phyloP scores from a whole-genome alignment of 352 stramenopile genomes.

The Saprolegnia diclina region DNA sequence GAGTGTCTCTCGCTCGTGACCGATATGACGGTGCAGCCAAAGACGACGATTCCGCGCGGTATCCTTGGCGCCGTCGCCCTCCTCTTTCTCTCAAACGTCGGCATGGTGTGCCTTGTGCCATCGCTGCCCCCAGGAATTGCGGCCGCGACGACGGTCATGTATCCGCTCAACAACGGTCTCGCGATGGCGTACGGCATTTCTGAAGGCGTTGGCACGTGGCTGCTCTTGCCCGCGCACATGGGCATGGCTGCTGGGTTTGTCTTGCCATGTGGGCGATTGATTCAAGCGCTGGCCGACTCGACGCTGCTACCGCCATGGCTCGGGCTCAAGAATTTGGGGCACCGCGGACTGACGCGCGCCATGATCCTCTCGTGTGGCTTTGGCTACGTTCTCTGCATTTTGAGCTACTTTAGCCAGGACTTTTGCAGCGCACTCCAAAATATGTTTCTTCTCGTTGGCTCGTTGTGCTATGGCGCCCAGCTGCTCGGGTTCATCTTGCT shows the following conservation, averaged over 20 bases:
- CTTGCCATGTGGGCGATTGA: background rate
- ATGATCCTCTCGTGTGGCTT: background rate
- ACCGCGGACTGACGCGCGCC: background rate
- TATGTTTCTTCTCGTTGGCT: background rate
- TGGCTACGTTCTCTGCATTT: background rate
- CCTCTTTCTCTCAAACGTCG: conserved; percentile 1
- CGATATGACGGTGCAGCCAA: background rate
- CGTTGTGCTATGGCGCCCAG: background rate
- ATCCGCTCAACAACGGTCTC: background rate
- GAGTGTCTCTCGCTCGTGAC: conserved; percentile 8
- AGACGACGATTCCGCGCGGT: conserved; percentile 1
- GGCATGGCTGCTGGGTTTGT: conserved; percentile 10
- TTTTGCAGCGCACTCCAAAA: background rate
- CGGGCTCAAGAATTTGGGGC: background rate
- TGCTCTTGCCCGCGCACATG: conserved; percentile 10
- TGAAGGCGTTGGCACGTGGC: background rate
- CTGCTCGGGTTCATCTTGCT: conserved; percentile 7
- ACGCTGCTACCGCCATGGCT: conserved; percentile 1
- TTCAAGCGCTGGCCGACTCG: conserved; percentile 8
- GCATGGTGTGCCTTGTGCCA: background rate
- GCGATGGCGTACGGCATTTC: background rate
- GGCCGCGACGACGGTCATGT: background rate
- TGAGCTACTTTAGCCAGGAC: background rate
- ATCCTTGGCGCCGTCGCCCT: background rate
- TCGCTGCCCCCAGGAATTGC: background rate